A percentile compares a stretch with the other conserved stretches of the same genome.
Evolutionary conservation across 2,329 filamentous ascomycete genomes (phyloP).

Genomic region (Aspergillus sp.): DNA sequence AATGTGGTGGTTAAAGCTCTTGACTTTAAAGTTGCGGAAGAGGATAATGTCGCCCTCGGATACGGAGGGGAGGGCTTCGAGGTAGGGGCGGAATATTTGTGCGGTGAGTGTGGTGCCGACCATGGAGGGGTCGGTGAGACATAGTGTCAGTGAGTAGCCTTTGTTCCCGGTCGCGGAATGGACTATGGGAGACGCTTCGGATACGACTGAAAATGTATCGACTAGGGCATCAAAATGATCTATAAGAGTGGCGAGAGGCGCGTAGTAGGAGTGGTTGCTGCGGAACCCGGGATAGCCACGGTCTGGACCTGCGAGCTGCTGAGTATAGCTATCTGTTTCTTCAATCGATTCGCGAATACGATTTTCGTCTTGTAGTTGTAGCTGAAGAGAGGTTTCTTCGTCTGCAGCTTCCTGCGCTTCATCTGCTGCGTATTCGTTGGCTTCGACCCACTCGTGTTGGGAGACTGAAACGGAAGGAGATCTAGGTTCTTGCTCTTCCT

Average conservation of each 20-base stretch:
- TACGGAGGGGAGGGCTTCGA: conserved; percentile 32
- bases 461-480: too few relatives aligned
- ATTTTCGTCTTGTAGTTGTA: neutral
- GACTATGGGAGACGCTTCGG: conserved; percentile 23
- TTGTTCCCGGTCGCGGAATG: conserved; percentile 32
- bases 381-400: too few relatives aligned
- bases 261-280: conserved; percentile 38
- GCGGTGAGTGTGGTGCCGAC: conserved; percentile 31
- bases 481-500: too few relatives aligned
- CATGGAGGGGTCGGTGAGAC: conserved; percentile 40
- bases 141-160: conserved; percentile 36
- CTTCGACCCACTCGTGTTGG: too few relatives aligned
- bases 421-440: too few relatives aligned
- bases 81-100: conserved; percentile 38
- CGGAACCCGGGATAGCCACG: conserved; percentile 30
- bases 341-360: conserved; percentile 1
- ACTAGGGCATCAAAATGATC: conserved; percentile 35
- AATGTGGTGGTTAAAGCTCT: conserved; percentile 33
- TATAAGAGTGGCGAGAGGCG: conserved; percentile 36
- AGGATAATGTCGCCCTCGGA: conserved; percentile 37
- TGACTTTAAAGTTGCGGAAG: conserved; percentile 41
- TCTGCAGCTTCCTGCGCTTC: too few relatives aligned
- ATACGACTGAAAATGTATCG: conserved; percentile 39
- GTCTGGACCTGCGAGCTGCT: conserved; percentile 11
- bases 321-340: conserved; percentile 1